These are phyloP conservation scores for Glycine soja DNA, from an alignment of 306 rosid species.

Conservation along the genomic window DNA sequence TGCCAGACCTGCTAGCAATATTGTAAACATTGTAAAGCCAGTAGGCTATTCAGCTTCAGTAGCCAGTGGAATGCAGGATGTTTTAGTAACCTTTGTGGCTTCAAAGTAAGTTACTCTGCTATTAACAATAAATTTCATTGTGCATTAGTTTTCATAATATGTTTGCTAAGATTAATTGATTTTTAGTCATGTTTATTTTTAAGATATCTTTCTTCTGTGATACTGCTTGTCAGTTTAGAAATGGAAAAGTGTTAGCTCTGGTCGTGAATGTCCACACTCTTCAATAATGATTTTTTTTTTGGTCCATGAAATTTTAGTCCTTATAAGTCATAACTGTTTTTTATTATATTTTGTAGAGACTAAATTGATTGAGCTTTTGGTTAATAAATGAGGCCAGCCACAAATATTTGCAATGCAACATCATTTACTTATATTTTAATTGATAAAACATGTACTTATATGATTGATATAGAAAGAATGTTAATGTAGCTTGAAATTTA, in stretches of 20 bases:
- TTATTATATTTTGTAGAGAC: slow-evolving; percentile 1
- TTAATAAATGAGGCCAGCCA: slow-evolving; percentile 3
- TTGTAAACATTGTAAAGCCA: slow-evolving; percentile 78
- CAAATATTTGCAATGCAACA: background rate
- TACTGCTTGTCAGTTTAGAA: slow-evolving; percentile 3
- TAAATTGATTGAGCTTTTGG: background rate
- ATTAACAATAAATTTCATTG: slow-evolving; percentile 1
- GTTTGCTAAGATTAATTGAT: slow-evolving; percentile 19
- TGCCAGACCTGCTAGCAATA: slow-evolving; percentile 50
- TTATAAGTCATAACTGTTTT: slow-evolving; percentile 15
- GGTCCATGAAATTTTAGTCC: slow-evolving; percentile 12
- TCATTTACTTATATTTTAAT: background rate
- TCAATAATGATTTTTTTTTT: background rate
- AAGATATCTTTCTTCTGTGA: background rate
- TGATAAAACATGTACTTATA: background rate
- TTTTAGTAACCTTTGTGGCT: slow-evolving; percentile 66
- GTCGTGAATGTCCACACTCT: background rate
- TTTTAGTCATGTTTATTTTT: slow-evolving; percentile 3
- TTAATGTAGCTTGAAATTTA: background rate
- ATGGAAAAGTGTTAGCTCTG: slow-evolving; percentile 10
- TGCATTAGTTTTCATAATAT: slow-evolving; percentile 21
- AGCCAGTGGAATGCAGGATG: slow-evolving; percentile 59
- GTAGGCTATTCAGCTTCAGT: slow-evolving; percentile 67
- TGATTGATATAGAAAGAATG: background rate
- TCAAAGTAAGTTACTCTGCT: slow-evolving; percentile 64